Percentiles rank a stretch among this genome's conserved stretches.
phyloP scores from a whole-genome alignment of 192 early-diverging fungal genomes.

The Coemansia sp. region DNA sequence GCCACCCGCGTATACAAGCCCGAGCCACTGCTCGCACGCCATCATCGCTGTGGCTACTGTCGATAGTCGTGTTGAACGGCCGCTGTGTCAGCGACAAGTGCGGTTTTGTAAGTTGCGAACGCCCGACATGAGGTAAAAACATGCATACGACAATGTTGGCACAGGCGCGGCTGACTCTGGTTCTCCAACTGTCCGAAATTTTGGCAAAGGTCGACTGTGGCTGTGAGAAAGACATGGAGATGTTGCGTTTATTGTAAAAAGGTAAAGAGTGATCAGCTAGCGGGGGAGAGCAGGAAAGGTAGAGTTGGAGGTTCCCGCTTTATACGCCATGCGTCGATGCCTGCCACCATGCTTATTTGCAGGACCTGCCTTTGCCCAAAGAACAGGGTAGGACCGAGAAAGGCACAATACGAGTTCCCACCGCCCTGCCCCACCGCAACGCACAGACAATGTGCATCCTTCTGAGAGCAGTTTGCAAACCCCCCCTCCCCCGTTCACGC shows the following conservation, averaged over 20 bases:
- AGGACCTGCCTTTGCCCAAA: neutral
- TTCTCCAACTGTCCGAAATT: neutral
- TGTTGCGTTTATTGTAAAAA: neutral
- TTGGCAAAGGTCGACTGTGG: neutral
- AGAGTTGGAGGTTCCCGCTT: neutral
- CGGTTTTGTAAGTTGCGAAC: neutral
- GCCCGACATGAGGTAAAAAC: conserved; percentile 17
- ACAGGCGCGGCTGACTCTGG: neutral
- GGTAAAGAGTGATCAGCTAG: neutral
- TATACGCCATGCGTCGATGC: neutral
- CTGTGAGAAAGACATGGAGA: neutral
- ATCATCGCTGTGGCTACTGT: neutral
- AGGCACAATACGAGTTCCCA: conserved; percentile 2
- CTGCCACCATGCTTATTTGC: neutral
- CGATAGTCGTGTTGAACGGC: neutral
- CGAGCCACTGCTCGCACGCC: neutral
- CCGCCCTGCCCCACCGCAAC: neutral
- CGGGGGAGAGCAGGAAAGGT: neutral
- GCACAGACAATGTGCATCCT: neutral
- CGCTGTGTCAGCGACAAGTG: neutral
- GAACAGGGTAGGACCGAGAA: conserved; percentile 1
- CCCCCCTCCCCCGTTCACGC: neutral
- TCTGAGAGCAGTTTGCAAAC: neutral
- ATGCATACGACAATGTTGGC: conserved; percentile 7
- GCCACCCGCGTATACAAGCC: neutral